phyloP scores from a whole-genome alignment of 2,329 filamentous ascomycete genomes.

The Ascochyta rabiei region DNA sequence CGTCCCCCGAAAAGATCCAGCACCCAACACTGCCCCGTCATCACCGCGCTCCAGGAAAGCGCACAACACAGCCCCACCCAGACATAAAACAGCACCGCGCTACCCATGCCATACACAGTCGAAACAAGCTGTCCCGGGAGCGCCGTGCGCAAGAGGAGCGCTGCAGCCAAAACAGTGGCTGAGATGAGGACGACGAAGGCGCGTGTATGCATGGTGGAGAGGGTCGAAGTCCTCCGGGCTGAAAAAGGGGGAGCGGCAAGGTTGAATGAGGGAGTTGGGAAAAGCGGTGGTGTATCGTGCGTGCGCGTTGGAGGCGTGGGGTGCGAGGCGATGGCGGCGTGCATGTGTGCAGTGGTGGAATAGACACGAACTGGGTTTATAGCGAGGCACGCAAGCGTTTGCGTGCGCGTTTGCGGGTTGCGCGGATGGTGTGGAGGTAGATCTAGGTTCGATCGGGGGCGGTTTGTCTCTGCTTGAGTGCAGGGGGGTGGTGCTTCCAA shows the following conservation, averaged over 20 bases:
- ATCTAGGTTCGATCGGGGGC: background rate
- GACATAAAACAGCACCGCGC: background rate
- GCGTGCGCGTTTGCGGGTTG: background rate
- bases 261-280: too few species aligned
- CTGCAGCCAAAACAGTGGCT: background rate
- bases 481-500: background rate
- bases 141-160: background rate
- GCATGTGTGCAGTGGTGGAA: too few species aligned
- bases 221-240: background rate
- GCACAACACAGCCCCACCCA: background rate
- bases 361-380: background rate
- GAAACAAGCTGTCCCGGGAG: background rate
- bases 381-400: too few species aligned
- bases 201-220: background rate
- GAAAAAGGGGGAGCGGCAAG: background rate
- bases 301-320: background rate
- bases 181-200: background rate
- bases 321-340: background rate
- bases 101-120: background rate
- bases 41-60: background rate
- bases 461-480: background rate
- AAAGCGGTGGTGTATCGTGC: background rate
- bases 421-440: background rate
- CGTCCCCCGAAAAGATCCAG: constrained; percentile 1
- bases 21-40: constrained; percentile 4